These are phyloP conservation scores for Phytophthora pluvialis DNA, from an alignment of 352 stramenopile genomes.

Conservation along the genomic window DNA sequence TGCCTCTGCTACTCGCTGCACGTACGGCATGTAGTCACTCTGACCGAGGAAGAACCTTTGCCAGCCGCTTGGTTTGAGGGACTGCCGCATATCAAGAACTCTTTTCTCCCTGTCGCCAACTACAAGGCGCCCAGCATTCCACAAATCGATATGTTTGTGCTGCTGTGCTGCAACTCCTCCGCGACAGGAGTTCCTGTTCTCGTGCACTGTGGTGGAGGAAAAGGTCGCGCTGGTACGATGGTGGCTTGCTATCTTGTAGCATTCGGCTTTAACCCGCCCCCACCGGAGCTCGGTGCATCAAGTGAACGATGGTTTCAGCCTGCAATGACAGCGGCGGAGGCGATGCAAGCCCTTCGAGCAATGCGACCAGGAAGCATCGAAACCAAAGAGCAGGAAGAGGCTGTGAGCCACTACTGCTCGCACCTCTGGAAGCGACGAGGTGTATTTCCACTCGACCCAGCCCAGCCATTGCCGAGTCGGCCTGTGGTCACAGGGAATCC, in stretches of 20 bases:
- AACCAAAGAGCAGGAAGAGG: constrained; percentile 57
- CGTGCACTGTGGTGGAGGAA: constrained; percentile 72
- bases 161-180: constrained; percentile 32
- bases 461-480: constrained; percentile 41
- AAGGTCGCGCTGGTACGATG: constrained; percentile 69
- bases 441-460: constrained; percentile 33
- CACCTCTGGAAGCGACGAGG: constrained; percentile 62
- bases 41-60: constrained; percentile 49
- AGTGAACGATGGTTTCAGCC: constrained; percentile 40
- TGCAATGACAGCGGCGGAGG: constrained; percentile 48
- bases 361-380: constrained; percentile 67
- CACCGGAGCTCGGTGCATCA: neutral
- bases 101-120: constrained; percentile 60
- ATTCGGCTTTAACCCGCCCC: constrained; percentile 55
- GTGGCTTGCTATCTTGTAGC: constrained; percentile 69
- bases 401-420: constrained; percentile 55
- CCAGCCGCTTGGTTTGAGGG: constrained; percentile 36
- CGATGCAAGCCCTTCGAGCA: constrained; percentile 47
- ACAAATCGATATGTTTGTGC: constrained; percentile 71
- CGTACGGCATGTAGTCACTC: constrained; percentile 45
- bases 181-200: constrained; percentile 39
- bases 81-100: constrained; percentile 38
- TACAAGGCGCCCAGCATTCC: constrained; percentile 58
- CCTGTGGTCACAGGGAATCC: constrained; percentile 40
- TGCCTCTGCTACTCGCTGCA: constrained; percentile 37